Base-by-base conservation (phyloP, 164 flowering plant species). In the Kingdonia uniflora region DNA sequence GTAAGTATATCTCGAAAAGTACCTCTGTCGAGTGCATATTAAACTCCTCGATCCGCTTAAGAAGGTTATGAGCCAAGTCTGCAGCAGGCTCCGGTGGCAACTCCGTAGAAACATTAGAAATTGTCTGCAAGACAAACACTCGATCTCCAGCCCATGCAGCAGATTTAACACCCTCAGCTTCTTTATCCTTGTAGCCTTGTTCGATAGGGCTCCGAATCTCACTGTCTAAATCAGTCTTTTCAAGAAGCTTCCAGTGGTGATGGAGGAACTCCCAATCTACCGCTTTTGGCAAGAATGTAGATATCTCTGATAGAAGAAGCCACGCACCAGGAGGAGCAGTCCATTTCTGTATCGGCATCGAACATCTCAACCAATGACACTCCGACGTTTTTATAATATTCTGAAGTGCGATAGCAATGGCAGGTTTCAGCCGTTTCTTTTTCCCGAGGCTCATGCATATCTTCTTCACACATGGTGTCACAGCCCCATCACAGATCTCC, bases 11-110 rank as follows among this genome's bases (percentile, higher is more conserved):
- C 1, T 35, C 14, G 35, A 17, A 17, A 42, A 26, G 38, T 84
- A 89, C 99, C 97, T 94, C 99, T 40, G 95, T 83, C 2, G 85
- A 66, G 67, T 94, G 97, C 97, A 94, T 89, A 67, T 71, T 73
- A 68, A 94, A 94, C 48, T 76, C 76, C 72, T 84, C 82, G 43
- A 94, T 67, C 65, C 92, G 70, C 55, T 69, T 67, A 20, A 86
- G 85, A 75, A 94, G 74, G 59, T 79, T 74, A 62, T 81, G 84
- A 58, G 95, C 99, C 55, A 94, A 68, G 33, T 81, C 86, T 45
- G 99, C 95, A 2, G 97, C 99, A 70, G 85, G 70, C 58, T 82
- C 96, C 17, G 80, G 69, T 14, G 95, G 91, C 68, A 94, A 75
- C 68, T 82, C 86, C 51, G 79, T 69, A 47, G 99, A 77, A 60